Percentiles rank a stretch among this genome's conserved stretches.
Evolutionary conservation across 2,329 filamentous ascomycete genomes (phyloP).

Genomic region (Bipolaris oryzae): DNA sequence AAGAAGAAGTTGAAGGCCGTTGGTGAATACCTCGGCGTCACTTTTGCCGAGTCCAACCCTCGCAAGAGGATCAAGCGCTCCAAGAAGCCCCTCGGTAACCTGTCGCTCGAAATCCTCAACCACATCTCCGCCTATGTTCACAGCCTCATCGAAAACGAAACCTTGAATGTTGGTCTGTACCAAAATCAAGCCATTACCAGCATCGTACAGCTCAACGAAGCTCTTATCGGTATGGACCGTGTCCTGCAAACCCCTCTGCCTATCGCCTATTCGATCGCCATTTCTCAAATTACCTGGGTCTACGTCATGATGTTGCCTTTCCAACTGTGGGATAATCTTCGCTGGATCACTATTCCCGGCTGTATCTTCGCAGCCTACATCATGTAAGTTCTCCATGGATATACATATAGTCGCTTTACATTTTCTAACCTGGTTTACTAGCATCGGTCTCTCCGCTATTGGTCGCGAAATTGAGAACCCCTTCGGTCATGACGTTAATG

Average conservation of each 20-base stretch:
- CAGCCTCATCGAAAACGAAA: constrained; percentile 61
- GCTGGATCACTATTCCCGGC: constrained; percentile 79
- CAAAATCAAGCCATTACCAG: constrained; percentile 65
- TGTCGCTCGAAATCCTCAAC: constrained; percentile 81
- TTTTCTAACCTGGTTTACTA: not conserved
- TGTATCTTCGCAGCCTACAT: constrained; percentile 77
- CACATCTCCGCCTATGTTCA: constrained; percentile 73
- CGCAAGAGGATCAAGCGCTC: constrained; percentile 77
- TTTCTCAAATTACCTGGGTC: constrained; percentile 84
- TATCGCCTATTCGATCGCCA: constrained; percentile 81
- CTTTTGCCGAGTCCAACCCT: constrained; percentile 78
- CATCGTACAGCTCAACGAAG: constrained; percentile 71
- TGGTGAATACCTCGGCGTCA: constrained; percentile 76
- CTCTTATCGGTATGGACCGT: constrained; percentile 73
- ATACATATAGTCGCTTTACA: too few relatives aligned
- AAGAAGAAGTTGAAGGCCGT: constrained; percentile 60
- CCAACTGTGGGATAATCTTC: constrained; percentile 69
- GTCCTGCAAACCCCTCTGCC: constrained; percentile 83
- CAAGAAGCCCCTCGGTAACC: constrained; percentile 74
- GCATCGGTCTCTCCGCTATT: constrained; percentile 74
- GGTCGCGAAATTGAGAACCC: constrained; percentile 85
- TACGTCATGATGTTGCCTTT: constrained; percentile 83
- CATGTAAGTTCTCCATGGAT: constrained; percentile 53
- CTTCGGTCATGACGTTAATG: constrained; percentile 83
- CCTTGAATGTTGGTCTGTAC: constrained; percentile 63